phyloP scores from a whole-genome alignment of 257 asterid species.

The Fraxinus cuspidata region DNA sequence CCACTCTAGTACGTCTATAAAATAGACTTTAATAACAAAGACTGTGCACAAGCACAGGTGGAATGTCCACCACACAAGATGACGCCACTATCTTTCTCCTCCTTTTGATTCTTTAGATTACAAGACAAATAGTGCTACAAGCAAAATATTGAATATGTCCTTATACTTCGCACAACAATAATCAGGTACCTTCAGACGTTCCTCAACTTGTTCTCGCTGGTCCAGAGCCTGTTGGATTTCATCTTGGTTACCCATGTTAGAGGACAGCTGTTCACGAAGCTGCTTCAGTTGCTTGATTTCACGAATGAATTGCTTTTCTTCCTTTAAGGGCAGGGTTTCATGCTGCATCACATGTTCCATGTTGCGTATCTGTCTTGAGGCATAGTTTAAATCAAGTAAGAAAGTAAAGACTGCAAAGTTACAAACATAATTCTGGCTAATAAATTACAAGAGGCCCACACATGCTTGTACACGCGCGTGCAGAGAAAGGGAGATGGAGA shows the following conservation, averaged over 20 bases:
- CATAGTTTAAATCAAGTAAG: slow-evolving; percentile 17
- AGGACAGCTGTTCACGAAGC: slow-evolving; percentile 76
- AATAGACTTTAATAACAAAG: slow-evolving; percentile 8
- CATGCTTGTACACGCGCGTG: neutral
- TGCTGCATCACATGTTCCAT: slow-evolving; percentile 81
- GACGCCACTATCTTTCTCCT: neutral
- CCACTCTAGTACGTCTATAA: slow-evolving; percentile 7
- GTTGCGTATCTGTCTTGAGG: slow-evolving; percentile 53
- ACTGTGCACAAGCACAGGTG: neutral
- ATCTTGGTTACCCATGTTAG: slow-evolving; percentile 75
- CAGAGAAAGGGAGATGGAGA: neutral
- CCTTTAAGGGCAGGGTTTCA: slow-evolving; percentile 77
- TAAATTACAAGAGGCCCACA: slow-evolving; percentile 16
- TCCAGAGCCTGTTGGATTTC: slow-evolving; percentile 88
- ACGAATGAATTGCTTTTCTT: slow-evolving; percentile 78
- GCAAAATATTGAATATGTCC: neutral
- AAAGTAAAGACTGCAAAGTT: neutral
- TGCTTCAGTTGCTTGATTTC: slow-evolving; percentile 92
- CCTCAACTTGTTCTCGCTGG: slow-evolving; percentile 70
- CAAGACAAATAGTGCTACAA: neutral
- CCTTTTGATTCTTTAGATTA: neutral
- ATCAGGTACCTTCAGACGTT: slow-evolving; percentile 63
- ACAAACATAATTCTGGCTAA: slow-evolving; percentile 1
- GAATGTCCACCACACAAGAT: neutral
- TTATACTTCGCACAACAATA: neutral